Conservation (phyloP, 176 grass and related monocot species). For the Triticum dicoccoides region DNA sequence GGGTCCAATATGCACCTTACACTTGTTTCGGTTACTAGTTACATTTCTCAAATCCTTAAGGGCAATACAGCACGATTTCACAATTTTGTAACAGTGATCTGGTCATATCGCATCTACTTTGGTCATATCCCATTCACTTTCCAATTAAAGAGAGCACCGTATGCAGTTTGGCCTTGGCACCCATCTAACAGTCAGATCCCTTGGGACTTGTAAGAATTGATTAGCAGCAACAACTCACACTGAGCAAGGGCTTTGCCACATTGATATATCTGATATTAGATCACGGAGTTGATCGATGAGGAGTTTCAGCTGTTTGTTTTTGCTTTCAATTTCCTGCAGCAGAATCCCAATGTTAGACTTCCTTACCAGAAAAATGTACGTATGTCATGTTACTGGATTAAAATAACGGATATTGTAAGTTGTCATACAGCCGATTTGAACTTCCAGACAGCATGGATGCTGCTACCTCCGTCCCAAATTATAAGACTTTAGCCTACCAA, state of each 20-base stretch:
- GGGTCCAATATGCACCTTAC: neutral
- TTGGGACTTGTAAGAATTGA: neutral
- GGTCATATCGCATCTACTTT: neutral
- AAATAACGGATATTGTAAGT: neutral
- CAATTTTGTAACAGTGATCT: neutral
- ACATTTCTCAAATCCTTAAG: neutral
- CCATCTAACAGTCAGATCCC: neutral
- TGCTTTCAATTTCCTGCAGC: conserved; percentile 85
- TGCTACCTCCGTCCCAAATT: too few species aligned
- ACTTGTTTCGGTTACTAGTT: neutral
- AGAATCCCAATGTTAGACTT: conserved; percentile 25
- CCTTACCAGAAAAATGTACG: neutral
- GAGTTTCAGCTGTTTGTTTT: conserved; percentile 76
- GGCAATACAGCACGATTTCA: neutral
- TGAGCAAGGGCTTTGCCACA: conserved; percentile 91
- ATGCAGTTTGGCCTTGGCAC: neutral
- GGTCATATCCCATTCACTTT: neutral
- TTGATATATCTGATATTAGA: conserved; percentile 84
- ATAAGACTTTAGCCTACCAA: too few species aligned
- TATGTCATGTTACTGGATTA: neutral
- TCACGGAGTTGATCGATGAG: conserved; percentile 76
- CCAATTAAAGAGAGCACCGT: neutral
- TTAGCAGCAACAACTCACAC: conserved; percentile 27
- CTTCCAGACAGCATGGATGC: neutral
- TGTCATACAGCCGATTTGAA: neutral